Percentiles rank a stretch among this genome's conserved stretches.
These are phyloP conservation scores for Wilcoxina mikolae DNA, from an alignment of 495 filamentous ascomycete species.

Conservation along the genomic window DNA sequence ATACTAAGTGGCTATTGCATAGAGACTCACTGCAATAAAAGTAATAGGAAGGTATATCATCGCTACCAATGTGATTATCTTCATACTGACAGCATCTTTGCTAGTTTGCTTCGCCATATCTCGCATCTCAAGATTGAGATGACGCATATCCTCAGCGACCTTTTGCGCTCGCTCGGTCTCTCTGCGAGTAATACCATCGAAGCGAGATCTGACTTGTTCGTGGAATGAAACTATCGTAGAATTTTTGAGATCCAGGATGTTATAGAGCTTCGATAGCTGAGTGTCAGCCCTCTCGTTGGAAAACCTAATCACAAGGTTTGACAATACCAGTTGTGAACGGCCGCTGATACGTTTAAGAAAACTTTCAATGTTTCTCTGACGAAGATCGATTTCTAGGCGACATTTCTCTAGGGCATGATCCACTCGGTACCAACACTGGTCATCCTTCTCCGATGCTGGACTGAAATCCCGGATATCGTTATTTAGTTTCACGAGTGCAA, in stretches of 20 bases:
- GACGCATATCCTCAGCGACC: background rate
- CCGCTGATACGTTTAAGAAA: constrained; percentile 17
- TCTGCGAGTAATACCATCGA: background rate
- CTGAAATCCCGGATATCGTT: constrained; percentile 7
- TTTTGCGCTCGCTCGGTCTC: background rate
- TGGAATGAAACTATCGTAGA: background rate
- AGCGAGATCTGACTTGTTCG: background rate
- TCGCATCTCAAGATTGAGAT: background rate
- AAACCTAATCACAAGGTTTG: background rate
- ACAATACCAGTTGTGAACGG: constrained; percentile 9
- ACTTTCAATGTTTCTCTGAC: constrained; percentile 13
- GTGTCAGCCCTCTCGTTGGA: background rate
- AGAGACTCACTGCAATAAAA: constrained; percentile 21
- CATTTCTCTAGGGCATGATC: constrained; percentile 16
- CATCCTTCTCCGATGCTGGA: background rate
- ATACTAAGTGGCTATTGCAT: background rate
- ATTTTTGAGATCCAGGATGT: constrained; percentile 13
- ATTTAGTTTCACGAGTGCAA: constrained; percentile 15
- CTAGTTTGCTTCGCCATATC: constrained; percentile 16
- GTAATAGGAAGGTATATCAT: constrained; percentile 21
- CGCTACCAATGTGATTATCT: constrained; percentile 20
- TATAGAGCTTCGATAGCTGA: constrained; percentile 11
- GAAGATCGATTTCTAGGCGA: constrained; percentile 9
- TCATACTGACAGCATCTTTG: constrained; percentile 16
- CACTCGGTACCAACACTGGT: constrained; percentile 2